Conservation (phyloP, 2,329 filamentous ascomycete species). For the Colletotrichum plurivorum region DNA sequence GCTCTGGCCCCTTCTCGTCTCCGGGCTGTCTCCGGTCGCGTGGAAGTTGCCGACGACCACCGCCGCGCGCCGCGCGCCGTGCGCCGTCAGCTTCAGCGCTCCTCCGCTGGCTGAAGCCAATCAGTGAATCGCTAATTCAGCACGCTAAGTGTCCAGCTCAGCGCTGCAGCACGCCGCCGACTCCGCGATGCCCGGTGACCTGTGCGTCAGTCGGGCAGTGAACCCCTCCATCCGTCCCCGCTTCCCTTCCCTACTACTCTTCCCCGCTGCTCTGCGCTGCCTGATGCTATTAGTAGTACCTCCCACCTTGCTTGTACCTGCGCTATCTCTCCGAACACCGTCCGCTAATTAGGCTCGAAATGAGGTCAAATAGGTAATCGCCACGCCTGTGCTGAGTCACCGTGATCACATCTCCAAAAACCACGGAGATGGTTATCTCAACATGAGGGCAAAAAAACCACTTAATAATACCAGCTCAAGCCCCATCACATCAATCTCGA, state of each 20-base stretch:
- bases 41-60: conserved; percentile 13
- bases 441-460: conserved; percentile 13
- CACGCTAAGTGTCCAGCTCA: conserved; percentile 1
- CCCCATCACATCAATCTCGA: background rate
- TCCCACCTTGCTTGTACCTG: too few relatives aligned
- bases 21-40: conserved; percentile 10
- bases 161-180: conserved; percentile 4
- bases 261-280: too few relatives aligned
- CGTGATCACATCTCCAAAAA: conserved; percentile 17
- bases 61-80: background rate
- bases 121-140: conserved; percentile 20
- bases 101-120: conserved; percentile 7
- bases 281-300: too few relatives aligned
- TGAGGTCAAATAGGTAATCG: conserved; percentile 31
- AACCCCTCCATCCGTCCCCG: too few relatives aligned
- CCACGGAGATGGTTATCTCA: conserved; percentile 29
- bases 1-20: background rate
- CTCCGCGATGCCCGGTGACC: conserved; percentile 28
- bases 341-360: background rate
- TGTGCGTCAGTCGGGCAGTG: conserved; percentile 14
- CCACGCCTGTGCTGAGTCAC: conserved; percentile 38
- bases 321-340: too few relatives aligned
- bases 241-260: too few relatives aligned
- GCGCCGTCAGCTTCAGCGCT: background rate
- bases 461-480: conserved; percentile 1